Evolutionary conservation across 2,329 filamentous ascomycete species (phyloP), one percentile per base, ranked within the genome.

Genomic region (Ceratocystis alfenasii): DNA sequence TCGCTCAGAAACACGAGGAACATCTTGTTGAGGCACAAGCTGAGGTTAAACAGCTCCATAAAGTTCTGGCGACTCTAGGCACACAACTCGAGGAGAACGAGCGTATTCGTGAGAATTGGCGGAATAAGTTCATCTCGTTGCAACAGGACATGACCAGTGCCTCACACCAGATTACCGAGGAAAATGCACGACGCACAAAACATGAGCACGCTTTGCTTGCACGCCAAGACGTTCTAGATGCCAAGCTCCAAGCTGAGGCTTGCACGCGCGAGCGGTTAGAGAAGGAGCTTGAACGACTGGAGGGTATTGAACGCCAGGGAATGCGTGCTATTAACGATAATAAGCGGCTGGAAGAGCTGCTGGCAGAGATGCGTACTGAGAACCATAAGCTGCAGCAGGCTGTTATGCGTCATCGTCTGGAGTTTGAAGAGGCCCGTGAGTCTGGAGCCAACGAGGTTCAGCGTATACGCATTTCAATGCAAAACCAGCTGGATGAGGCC

Each of bases 61-160:
- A 83, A 72, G 85, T 86, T 36, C 84, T 95, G 67, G 84, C 87
- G 68, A 87, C 85, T 25, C 80, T 96, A 65, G 85, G 86, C 68
- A 83, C 83, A 59, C 91, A 95, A 73, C 83, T 94, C 53, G 87
- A 94, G 72, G 92, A 96, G 76, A 93, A 90, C 72, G 86, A 92
- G 72, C 85, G 87, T 69, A 83, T 95, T 67, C 87, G 91, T 67
- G 90, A 96, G 73, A 85, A 82, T 68, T 92, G 95, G 83, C 87
- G 90, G 70, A 80, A 80, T 73, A 95, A 94, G 75, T 88, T 96
- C 72, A 84, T 93, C 70, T 85, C 85, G 68, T 79, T 99, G 48
- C 92, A 97, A 75, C 84, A 90, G 69, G 90, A 96, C 70, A 93
- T 97, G 87, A 83, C 86, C 41, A 80, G 80, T 66, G 89, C 90